These are phyloP conservation scores for Prunus salicina DNA, from an alignment of 306 rosid species.

Conservation along the genomic window DNA sequence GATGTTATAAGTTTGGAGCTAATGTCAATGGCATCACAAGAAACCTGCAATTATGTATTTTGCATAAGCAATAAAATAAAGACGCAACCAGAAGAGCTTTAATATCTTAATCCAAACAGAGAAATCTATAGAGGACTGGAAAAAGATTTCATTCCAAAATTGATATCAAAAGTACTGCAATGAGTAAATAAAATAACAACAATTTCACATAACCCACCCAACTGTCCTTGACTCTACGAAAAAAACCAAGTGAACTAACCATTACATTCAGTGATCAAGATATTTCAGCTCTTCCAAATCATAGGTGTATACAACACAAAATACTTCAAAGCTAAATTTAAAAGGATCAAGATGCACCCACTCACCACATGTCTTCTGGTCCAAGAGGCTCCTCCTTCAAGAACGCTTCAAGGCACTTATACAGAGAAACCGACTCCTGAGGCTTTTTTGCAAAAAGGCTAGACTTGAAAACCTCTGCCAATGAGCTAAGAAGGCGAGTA, in stretches of 20 bases:
- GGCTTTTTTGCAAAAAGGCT: constrained; percentile 62
- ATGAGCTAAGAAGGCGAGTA: constrained; percentile 47
- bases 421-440: constrained; percentile 80
- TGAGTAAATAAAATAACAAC: background rate
- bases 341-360: constrained; percentile 26
- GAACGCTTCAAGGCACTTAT: constrained; percentile 95
- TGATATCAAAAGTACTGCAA: background rate
- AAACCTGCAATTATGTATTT: background rate
- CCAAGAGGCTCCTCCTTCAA: constrained; percentile 99
- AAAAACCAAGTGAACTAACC: background rate
- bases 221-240: background rate
- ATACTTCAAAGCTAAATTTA: constrained; percentile 1
- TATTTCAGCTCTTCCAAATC: background rate
- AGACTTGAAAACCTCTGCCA: constrained; percentile 89
- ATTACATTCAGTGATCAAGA: background rate
- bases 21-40: background rate
- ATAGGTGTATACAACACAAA: background rate
- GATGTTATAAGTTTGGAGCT: background rate
- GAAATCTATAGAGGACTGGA: background rate
- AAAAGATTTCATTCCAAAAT: background rate
- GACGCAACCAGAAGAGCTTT: background rate
- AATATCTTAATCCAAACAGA: background rate
- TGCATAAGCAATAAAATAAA: background rate
- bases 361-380: constrained; percentile 99
- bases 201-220: background rate